These are phyloP conservation scores for Starmerella bombicola DNA, from an alignment of 805 yeast species.

Conservation along the genomic window DNA sequence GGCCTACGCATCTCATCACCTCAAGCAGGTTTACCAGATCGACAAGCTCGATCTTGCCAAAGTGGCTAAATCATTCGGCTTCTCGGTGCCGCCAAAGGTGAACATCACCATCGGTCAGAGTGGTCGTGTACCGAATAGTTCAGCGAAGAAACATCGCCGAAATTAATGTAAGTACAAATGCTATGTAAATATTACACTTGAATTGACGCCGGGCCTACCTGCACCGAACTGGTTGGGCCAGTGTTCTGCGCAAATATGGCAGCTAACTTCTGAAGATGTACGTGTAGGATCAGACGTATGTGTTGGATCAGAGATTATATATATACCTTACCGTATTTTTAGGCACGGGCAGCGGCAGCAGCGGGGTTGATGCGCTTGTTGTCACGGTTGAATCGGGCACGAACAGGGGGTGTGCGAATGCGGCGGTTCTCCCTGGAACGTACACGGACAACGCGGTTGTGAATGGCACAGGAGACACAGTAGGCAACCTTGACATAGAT, in stretches of 20 bases:
- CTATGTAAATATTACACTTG: too few relatives aligned
- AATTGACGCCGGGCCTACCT: too few relatives aligned
- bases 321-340: constrained; percentile 11
- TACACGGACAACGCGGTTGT: constrained; percentile 99
- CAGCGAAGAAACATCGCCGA: constrained; percentile 1
- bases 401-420: constrained; percentile 96
- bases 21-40: constrained; percentile 91
- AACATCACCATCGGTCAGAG: constrained; percentile 92
- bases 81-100: constrained; percentile 85
- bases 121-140: constrained; percentile 31
- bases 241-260: too few relatives aligned
- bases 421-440: constrained; percentile 99
- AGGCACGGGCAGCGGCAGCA: constrained; percentile 58
- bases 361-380: constrained; percentile 94
- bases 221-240: too few relatives aligned
- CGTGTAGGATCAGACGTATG: too few relatives aligned
- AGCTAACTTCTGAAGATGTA: too few relatives aligned
- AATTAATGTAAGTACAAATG: too few relatives aligned
- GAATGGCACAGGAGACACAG: constrained; percentile 99
- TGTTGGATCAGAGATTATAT: too few relatives aligned
- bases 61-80: constrained; percentile 93
- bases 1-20: constrained; percentile 92
- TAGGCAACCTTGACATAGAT: constrained; percentile 99
- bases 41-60: constrained; percentile 88
- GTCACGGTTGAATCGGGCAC: constrained; percentile 91